Percentiles rank a stretch among this genome's conserved stretches.
Evolutionary conservation across 805 yeast genomes (phyloP).

Genomic region (Wickerhamiella sergipiensis): DNA sequence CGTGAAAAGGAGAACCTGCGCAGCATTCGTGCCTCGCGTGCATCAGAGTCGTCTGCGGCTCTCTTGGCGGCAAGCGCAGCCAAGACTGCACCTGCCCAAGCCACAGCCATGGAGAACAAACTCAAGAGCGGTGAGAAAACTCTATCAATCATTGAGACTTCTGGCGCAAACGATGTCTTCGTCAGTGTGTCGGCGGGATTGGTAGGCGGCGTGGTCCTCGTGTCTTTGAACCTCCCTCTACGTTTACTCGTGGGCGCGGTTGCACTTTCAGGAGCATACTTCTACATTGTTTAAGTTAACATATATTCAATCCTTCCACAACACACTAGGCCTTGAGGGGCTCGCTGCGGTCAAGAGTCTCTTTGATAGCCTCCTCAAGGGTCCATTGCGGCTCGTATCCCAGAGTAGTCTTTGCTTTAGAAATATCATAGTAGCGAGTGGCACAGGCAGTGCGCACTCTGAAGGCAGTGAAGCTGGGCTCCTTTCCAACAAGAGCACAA

Average conservation of each 20-base stretch:
- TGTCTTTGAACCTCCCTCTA: background rate
- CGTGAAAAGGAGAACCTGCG: constrained; percentile 10
- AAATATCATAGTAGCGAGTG: constrained; percentile 78
- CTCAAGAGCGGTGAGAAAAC: background rate
- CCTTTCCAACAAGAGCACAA: constrained; percentile 59
- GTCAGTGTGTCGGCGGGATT: background rate
- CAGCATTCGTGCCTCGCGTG: constrained; percentile 12
- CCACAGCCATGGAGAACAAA: background rate
- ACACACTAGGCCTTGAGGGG: background rate
- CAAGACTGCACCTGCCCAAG: background rate
- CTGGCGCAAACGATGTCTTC: background rate
- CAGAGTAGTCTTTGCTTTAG: constrained; percentile 66
- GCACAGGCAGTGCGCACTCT: constrained; percentile 90
- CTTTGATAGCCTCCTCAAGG: constrained; percentile 48
- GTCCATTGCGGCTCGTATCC: constrained; percentile 72
- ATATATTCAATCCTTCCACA: background rate
- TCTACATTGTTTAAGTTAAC: background rate
- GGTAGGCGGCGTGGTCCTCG: background rate
- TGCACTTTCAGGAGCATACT: background rate
- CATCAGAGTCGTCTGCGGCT: constrained; percentile 4
- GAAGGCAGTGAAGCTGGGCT: constrained; percentile 91
- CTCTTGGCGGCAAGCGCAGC: background rate
- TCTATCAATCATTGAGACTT: background rate
- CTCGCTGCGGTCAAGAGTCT: constrained; percentile 5
- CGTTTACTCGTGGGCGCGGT: background rate